These are phyloP conservation scores for Penicillium cinerascens DNA, from an alignment of 495 filamentous ascomycete species.

Conservation along the genomic window DNA sequence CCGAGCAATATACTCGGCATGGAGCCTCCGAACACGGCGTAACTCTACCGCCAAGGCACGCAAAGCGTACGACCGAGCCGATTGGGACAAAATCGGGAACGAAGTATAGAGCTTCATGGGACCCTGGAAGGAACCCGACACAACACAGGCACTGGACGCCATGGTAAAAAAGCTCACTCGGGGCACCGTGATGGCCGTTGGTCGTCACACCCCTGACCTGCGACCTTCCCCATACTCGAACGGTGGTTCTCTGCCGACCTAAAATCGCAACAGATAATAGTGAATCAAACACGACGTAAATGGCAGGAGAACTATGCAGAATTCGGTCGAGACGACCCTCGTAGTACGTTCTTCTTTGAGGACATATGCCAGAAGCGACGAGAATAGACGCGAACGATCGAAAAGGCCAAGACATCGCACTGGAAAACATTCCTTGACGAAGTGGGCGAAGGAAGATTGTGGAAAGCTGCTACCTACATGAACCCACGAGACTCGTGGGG, in stretches of 20 bases:
- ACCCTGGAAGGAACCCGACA: constrained; percentile 10
- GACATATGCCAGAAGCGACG: constrained; percentile 15
- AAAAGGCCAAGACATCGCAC: constrained; percentile 14
- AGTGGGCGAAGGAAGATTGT: constrained; percentile 19
- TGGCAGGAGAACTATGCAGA: constrained; percentile 19
- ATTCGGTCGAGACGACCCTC: constrained; percentile 6
- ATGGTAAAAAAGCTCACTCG: constrained; percentile 9
- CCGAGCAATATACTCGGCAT: constrained; percentile 21
- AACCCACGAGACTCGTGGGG: constrained; percentile 20
- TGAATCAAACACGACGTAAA: constrained; percentile 15
- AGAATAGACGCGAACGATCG: constrained; percentile 12
- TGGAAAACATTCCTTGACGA: constrained; percentile 19
- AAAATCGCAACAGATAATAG: constrained; percentile 15
- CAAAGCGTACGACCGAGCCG: constrained; percentile 23
- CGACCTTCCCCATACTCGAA: constrained; percentile 24
- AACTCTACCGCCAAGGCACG: constrained; percentile 7
- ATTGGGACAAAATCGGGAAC: constrained; percentile 22
- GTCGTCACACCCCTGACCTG: constrained; percentile 7
- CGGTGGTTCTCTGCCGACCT: constrained; percentile 23
- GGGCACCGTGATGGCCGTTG: constrained; percentile 6
- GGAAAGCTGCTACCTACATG: constrained; percentile 26
- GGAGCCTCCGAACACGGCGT: constrained; percentile 10
- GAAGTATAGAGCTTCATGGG: constrained; percentile 6
- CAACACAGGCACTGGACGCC: constrained; percentile 9
- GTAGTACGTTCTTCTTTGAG: neutral